phyloP scores from a whole-genome alignment of 192 early-diverging fungal genomes.

The Coemansia sp. region DNA sequence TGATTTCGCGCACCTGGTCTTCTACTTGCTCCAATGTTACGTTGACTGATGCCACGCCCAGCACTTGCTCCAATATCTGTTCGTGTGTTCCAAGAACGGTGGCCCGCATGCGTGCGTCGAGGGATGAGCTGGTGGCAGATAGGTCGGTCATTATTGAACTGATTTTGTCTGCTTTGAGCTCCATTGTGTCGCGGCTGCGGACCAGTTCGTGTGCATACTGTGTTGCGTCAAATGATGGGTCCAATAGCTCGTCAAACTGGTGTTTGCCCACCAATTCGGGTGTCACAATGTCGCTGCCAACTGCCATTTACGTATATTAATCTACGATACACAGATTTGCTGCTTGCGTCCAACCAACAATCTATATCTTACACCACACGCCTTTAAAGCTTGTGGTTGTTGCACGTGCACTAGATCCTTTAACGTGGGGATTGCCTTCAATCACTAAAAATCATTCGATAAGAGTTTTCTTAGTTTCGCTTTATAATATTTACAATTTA shows the following conservation, averaged over 20 bases:
- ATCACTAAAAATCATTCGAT: too few species aligned
- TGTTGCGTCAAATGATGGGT: background rate
- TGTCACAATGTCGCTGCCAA: background rate
- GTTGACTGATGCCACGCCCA: conserved; percentile 27
- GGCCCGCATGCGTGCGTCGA: background rate
- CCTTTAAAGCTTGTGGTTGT: too few species aligned
- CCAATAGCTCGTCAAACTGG: background rate
- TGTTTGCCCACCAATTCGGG: background rate
- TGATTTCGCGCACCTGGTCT: conserved; percentile 41
- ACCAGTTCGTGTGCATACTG: background rate
- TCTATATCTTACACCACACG: too few species aligned
- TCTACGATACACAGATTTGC: background rate
- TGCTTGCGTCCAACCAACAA: background rate
- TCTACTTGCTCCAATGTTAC: conserved; percentile 26
- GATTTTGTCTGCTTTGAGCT: background rate
- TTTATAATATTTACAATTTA: background rate
- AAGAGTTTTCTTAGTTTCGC: too few species aligned
- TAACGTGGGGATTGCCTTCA: too few species aligned
- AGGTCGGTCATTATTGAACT: background rate
- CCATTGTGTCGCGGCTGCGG: background rate
- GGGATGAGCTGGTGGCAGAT: background rate
- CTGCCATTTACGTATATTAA: background rate
- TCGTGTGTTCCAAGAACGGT: background rate
- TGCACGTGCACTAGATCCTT: too few species aligned
- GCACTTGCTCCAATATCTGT: conserved; percentile 26